Evolutionary conservation across 345 rosid genomes (phyloP), one percentile per base, ranked within the genome.

Genomic region (Sapria himalayana): DNA sequence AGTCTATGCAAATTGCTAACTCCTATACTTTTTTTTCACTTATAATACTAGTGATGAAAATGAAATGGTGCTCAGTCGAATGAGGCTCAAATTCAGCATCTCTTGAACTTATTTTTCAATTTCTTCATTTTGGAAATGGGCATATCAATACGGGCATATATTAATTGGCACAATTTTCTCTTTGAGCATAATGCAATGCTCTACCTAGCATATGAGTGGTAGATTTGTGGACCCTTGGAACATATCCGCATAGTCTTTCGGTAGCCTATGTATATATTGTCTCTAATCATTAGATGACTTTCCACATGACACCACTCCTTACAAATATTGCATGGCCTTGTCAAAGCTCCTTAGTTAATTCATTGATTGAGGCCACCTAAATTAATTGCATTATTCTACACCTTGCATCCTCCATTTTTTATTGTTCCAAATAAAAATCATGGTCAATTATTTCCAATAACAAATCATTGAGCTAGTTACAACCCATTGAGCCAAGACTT

Each of bases 31-130:
- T n/a, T 34, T 46, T 34, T 22, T 46, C 1, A 21, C 41, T 4
- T 33, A 7, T 11, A 46, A 22, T 9, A 33, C 33, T 13, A 13
- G 41, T 8, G 50, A 33, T 4, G 41, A 46, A 15, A 33, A 46
- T 4, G 29, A 41, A 46, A 27, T 46, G 3, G 41, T 46, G 7
- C 50, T 46, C 4, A 8, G 13, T 23, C 20, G 1, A 8, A 46
- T 34, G 1, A 46, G 13, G 14, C 29, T 29, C 22, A 22, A 43
- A 16, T 29, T 43, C 13, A 43, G 16, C 48, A 43, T 43, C 15
- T 43, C 23, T 11, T 29, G 37, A 19, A 43, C 48, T 31, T 43
- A 37, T 43, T 43, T 29, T 19, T 43, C 24, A 4, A 43, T 43
- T 43, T 43, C 24, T 1, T 17, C 24, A 17, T 43, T 43, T 31